Conservation (phyloP, 2,329 filamentous ascomycete genomes). For the Leptographium lundbergii region DNA sequence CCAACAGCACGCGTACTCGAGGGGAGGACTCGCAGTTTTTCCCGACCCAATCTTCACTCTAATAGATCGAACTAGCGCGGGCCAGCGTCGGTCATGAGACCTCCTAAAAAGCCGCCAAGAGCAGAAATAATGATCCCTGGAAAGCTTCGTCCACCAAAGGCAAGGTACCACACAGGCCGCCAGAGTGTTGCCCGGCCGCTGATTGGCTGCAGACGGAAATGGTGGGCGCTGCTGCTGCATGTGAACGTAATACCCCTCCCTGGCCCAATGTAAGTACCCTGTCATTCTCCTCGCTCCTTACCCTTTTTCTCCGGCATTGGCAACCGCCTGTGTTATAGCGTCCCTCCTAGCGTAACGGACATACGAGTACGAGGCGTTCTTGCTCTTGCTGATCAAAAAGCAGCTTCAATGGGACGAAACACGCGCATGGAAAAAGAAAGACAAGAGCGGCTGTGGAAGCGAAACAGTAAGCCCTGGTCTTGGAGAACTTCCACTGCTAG, state of each 20-base stretch:
- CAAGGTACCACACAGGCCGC: conserved; percentile 7
- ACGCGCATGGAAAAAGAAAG: no score
- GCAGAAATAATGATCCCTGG: conserved; percentile 6
- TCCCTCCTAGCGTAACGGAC: conserved; percentile 1
- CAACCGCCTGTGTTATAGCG: background rate
- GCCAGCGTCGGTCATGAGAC: conserved; percentile 10
- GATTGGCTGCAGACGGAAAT: background rate
- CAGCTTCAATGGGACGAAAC: no score
- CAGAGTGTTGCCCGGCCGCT: background rate
- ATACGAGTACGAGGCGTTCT: background rate
- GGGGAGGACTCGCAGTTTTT: background rate
- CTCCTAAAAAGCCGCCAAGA: conserved; percentile 5
- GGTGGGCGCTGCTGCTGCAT: conserved; percentile 3
- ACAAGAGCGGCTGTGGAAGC: background rate
- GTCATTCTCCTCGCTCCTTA: background rate
- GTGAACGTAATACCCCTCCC: conserved; percentile 4
- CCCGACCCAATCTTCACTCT: conserved; percentile 5
- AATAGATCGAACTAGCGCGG: conserved; percentile 7
- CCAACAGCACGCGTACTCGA: background rate
- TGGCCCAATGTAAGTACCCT: background rate
- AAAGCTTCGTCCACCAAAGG: conserved; percentile 1
- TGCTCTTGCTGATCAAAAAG: background rate
- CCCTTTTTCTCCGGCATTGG: background rate
- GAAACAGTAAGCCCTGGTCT: background rate
- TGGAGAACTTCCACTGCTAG: background rate